Evolutionary conservation across 768 basidiomycete species (phyloP).

Genomic region (Mycena polygramma): DNA sequence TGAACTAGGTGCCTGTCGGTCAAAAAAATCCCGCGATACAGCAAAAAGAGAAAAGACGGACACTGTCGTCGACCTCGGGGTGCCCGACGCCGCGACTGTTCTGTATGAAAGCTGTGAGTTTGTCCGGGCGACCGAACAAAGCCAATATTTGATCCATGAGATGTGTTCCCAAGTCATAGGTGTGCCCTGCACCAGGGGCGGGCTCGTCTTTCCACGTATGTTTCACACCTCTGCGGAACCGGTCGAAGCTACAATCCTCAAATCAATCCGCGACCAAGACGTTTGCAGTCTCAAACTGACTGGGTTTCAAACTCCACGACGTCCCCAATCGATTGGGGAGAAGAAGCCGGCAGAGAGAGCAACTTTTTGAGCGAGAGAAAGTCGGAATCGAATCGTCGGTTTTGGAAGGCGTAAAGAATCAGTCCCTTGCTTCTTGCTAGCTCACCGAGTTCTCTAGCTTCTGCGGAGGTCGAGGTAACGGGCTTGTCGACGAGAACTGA

Average conservation of each 20-base stretch:
- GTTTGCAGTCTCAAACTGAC: conserved; percentile 52
- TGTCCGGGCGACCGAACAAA: conserved; percentile 82
- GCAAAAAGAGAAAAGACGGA: conserved; percentile 47
- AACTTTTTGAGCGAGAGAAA: conserved; percentile 76
- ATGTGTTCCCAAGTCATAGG: conserved; percentile 70
- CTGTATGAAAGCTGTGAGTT: conserved; percentile 75
- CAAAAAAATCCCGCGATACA: not conserved
- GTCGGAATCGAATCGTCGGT: conserved; percentile 85
- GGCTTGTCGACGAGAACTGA: conserved; percentile 87
- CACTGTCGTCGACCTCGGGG: conserved; percentile 75
- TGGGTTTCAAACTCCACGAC: conserved; percentile 83
- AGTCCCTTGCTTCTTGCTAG: conserved; percentile 72
- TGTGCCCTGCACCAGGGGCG: conserved; percentile 71
- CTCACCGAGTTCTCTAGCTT: conserved; percentile 71
- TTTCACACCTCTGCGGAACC: conserved; percentile 74
- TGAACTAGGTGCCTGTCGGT: conserved; percentile 55
- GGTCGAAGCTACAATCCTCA: conserved; percentile 68
- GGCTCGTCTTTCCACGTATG: conserved; percentile 86
- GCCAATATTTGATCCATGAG: conserved; percentile 49
- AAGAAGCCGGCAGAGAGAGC: conserved; percentile 64
- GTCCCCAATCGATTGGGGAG: conserved; percentile 68
- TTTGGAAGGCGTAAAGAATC: conserved; percentile 80
- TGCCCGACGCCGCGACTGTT: conserved; percentile 78
- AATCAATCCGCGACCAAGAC: not conserved
- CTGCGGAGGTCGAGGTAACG: conserved; percentile 68